A percentile compares a stretch with the other conserved stretches of the same genome.
Evolutionary conservation across 1,139 yeast species (phyloP).

Genomic region (Sugiyamaella japonica): DNA sequence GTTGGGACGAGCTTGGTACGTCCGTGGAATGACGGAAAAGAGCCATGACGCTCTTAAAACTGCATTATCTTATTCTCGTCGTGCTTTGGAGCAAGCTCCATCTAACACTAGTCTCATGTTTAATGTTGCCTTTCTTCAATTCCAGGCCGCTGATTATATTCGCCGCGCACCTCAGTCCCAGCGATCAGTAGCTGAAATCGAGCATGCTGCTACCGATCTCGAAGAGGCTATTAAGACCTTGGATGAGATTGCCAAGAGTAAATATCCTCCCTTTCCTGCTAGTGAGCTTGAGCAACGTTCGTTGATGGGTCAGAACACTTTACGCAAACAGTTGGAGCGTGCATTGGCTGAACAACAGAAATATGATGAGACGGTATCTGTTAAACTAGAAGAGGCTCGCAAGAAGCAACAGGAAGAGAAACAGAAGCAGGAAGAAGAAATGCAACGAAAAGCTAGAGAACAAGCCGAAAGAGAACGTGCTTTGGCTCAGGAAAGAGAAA

Average conservation of each 20-base stretch:
- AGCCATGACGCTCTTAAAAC: constrained; percentile 58
- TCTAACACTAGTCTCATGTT: constrained; percentile 50
- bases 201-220: constrained; percentile 57
- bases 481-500: constrained; percentile 81
- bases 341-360: constrained; percentile 72
- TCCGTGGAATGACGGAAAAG: constrained; percentile 72
- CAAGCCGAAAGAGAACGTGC: constrained; percentile 66
- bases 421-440: constrained; percentile 45
- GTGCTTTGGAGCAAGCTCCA: constrained; percentile 52
- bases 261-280: constrained; percentile 70
- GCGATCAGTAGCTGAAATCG: constrained; percentile 64
- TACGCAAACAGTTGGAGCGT: constrained; percentile 68
- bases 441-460: constrained; percentile 38
- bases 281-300: constrained; percentile 84
- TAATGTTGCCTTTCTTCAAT: constrained; percentile 81
- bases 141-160: constrained; percentile 82
- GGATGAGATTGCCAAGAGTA: constrained; percentile 58
- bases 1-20: constrained; percentile 88
- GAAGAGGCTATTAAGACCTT: constrained; percentile 63
- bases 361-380: constrained; percentile 57
- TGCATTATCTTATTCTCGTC: constrained; percentile 61
- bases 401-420: constrained; percentile 62
- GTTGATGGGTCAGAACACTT: constrained; percentile 74
- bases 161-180: constrained; percentile 61
- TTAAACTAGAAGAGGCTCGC: constrained; percentile 72